These are phyloP conservation scores for Globisporangium carolinianum DNA, from an alignment of 352 stramenopile genomes.

Conservation along the genomic window DNA sequence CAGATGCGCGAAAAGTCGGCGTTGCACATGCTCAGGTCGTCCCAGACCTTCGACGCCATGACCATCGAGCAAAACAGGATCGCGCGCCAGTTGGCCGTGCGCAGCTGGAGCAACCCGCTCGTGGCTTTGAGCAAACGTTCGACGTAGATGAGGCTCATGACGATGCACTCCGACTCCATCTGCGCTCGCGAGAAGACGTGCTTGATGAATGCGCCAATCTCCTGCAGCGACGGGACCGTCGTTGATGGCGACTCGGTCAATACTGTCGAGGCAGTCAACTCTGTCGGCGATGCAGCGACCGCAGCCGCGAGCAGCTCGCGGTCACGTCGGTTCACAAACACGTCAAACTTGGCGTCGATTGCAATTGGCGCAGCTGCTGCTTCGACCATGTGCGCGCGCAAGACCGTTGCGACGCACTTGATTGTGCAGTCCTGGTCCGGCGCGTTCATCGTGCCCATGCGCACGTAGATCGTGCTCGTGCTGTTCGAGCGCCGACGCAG, in stretches of 20 bases:
- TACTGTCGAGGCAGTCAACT: too few relatives aligned
- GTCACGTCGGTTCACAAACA: constrained; percentile 62
- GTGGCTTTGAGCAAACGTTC: constrained; percentile 93
- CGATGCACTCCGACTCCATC: constrained; percentile 96
- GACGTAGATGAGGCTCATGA: constrained; percentile 97
- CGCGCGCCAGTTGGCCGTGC: constrained; percentile 88
- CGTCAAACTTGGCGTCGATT: constrained; percentile 49
- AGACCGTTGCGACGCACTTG: constrained; percentile 93
- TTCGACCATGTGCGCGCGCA: constrained; percentile 93
- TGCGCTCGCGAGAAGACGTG: constrained; percentile 88
- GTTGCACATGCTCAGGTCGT: constrained; percentile 98
- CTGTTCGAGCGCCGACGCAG: constrained; percentile 91
- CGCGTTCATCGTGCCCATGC: constrained; percentile 92
- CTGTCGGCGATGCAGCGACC: not conserved
- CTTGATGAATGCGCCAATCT: constrained; percentile 91
- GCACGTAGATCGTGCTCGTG: constrained; percentile 91
- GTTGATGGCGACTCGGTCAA: constrained; percentile 1
- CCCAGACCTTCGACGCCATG: constrained; percentile 96
- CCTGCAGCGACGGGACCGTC: constrained; percentile 78
- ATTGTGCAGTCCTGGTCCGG: constrained; percentile 96
- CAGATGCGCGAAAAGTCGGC: constrained; percentile 94
- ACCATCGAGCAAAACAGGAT: constrained; percentile 96
- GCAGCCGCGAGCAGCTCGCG: constrained; percentile 13
- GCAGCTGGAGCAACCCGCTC: constrained; percentile 70
- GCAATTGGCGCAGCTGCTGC: constrained; percentile 50